A percentile compares a stretch with the other conserved stretches of the same genome.
These are phyloP conservation scores for Fusarium subglutinans DNA, from an alignment of 2,329 filamentous ascomycete species.

Conservation along the genomic window DNA sequence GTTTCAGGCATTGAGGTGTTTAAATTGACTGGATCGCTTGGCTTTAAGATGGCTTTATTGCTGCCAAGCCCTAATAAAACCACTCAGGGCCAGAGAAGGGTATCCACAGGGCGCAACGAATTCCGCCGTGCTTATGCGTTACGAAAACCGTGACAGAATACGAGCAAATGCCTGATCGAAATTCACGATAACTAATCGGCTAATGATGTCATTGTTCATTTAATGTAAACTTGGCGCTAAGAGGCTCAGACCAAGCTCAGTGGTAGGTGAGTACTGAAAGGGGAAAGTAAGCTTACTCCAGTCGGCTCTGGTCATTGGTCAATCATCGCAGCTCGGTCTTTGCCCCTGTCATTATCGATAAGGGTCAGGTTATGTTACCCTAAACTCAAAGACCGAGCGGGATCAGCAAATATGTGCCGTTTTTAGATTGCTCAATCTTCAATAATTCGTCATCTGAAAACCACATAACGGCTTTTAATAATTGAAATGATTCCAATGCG, in stretches of 20 bases:
- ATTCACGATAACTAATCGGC: neutral
- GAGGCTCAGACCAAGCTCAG: neutral
- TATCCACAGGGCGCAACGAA: neutral
- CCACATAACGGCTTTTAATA: fast-evolving
- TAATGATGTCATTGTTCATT: no score
- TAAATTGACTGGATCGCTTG: neutral
- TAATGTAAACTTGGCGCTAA: neutral
- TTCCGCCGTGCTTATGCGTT: neutral
- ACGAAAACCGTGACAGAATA: neutral
- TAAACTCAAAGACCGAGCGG: neutral
- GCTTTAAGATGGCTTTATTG: neutral
- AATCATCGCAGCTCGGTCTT: fast-evolving
- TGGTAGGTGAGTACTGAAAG: fast-evolving
- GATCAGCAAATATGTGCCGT: fast-evolving
- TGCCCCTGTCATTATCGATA: neutral
- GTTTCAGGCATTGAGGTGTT: neutral
- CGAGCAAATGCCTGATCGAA: neutral
- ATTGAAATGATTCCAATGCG: fast-evolving
- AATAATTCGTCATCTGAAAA: neutral
- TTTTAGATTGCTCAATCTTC: fast-evolving
- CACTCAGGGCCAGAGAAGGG: fast-evolving
- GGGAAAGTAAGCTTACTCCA: neutral
- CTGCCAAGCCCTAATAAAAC: neutral
- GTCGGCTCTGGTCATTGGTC: neutral
- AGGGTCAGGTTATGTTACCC: neutral